phyloP scores from a whole-genome alignment of 805 yeast genomes.

The Pichia gijzeniarum region DNA sequence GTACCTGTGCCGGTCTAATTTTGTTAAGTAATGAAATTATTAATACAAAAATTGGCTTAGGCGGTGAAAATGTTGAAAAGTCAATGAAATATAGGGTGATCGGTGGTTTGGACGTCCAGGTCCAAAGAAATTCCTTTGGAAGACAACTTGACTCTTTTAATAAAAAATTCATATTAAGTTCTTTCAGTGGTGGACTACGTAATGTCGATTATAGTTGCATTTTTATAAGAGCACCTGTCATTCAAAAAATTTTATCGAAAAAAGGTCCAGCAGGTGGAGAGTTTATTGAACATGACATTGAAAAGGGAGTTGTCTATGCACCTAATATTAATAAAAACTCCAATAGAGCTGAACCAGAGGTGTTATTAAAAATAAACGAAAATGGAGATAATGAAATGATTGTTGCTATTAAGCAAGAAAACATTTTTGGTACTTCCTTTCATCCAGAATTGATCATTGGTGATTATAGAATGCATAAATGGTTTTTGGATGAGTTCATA shows the following conservation, averaged over 20 bases:
- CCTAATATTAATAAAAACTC: slow-evolving; percentile 12
- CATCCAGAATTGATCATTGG: slow-evolving; percentile 63
- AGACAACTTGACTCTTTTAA: slow-evolving; percentile 66
- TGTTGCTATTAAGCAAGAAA: slow-evolving; percentile 70
- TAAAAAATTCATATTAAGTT: slow-evolving; percentile 14
- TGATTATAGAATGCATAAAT: slow-evolving; percentile 58
- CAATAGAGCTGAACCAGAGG: slow-evolving; percentile 11
- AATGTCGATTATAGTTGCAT: slow-evolving; percentile 30
- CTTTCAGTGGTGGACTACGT: slow-evolving; percentile 18
- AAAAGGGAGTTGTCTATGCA: slow-evolving; percentile 7
- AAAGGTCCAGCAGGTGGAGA: background rate
- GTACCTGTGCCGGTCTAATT: slow-evolving; percentile 82
- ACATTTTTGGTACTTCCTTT: slow-evolving; percentile 65
- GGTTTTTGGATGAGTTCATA: slow-evolving; percentile 61
- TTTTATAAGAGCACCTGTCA: slow-evolving; percentile 75
- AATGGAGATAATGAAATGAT: slow-evolving; percentile 34
- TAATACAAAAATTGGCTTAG: slow-evolving; percentile 41
- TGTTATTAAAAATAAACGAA: slow-evolving; percentile 36
- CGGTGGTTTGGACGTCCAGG: slow-evolving; percentile 59
- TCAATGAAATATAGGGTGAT: slow-evolving; percentile 36
- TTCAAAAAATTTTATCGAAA: slow-evolving; percentile 21
- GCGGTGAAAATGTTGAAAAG: slow-evolving; percentile 9
- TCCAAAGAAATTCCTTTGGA: slow-evolving; percentile 72
- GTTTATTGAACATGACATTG: background rate
- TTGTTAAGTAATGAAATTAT: slow-evolving; percentile 49